phyloP scores from a whole-genome alignment of 768 basidiomycete genomes.

The Lentinus brumalis region DNA sequence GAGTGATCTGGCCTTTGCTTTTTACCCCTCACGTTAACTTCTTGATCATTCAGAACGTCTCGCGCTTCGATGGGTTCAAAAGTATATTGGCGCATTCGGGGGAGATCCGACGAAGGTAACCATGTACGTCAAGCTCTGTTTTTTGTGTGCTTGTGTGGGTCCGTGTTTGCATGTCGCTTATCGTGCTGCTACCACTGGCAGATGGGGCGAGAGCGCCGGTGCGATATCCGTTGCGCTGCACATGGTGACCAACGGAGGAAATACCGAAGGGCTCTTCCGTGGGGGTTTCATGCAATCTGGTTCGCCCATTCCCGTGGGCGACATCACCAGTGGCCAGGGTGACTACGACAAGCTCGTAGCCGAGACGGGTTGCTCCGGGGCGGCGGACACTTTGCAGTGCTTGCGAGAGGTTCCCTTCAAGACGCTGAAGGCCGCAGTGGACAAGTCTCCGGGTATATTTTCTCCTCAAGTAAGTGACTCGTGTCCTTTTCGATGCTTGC shows the following conservation, averaged over 20 bases:
- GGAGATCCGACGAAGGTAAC: constrained; percentile 49
- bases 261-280: constrained; percentile 27
- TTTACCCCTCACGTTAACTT: background rate
- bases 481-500: constrained; percentile 37
- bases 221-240: constrained; percentile 37
- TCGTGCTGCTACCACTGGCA: constrained; percentile 39
- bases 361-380: constrained; percentile 37
- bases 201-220: constrained; percentile 42
- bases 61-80: constrained; percentile 46
- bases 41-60: constrained; percentile 31
- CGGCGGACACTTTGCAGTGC: constrained; percentile 43
- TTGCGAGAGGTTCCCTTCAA: constrained; percentile 39
- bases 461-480: constrained; percentile 33
- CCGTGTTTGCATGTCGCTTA: constrained; percentile 26
- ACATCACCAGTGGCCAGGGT: constrained; percentile 30
- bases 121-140: constrained; percentile 29
- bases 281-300: constrained; percentile 42
- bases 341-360: constrained; percentile 44
- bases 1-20: constrained; percentile 1
- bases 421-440: constrained; percentile 34
- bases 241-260: constrained; percentile 26
- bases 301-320: constrained; percentile 20
- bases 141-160: background rate
- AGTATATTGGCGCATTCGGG: constrained; percentile 45
- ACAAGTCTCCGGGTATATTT: constrained; percentile 36